Evolutionary conservation across 2,329 filamentous ascomycete species (phyloP), one percentile per base, ranked within the genome.

Genomic region (Dactylellina sp.): DNA sequence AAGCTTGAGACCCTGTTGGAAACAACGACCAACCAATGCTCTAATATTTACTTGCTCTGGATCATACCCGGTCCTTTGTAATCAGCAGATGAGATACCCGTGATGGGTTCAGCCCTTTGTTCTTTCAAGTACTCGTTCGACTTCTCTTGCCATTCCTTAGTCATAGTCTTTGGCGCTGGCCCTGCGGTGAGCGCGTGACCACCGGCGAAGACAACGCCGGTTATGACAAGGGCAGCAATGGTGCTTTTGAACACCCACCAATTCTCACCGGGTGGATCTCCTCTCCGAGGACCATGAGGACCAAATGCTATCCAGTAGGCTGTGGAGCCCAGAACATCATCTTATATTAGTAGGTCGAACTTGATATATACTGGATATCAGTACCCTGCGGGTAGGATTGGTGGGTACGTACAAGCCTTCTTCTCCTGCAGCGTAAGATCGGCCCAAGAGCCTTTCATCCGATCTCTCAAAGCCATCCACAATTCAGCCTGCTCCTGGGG

Each of bases 291-390:
- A 71, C 95, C 95, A 84, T 99, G 95, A 81, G 93, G 89, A 78
- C 95, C 95, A 82, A 99, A 99, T 78, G 95, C 93, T 81, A 99
- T 97, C 90, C 91, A 99, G 89, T 98, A 99, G 77, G 95, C 95
- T 99, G 82, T 83, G n/a, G 52, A 71, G 59, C 18, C 11, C 2
- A 16, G 14, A n/a, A 16, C n/a, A n/a, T n/a, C n/a, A n/a, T n/a
- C n/a, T n/a, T n/a, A n/a, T n/a, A n/a, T n/a, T n/a, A n/a, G n/a
- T n/a, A n/a, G n/a, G n/a, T n/a, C n/a, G n/a, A n/a, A n/a, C n/a
- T n/a, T n/a, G n/a, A n/a, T n/a, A n/a, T n/a, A n/a, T n/a, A n/a
- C n/a, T n/a, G n/a, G n/a, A n/a, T n/a, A n/a, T n/a, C n/a, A n/a
- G n/a, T n/a, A n/a, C n/a, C n/a, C n/a, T n/a, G n/a, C n/a, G n/a